These are phyloP conservation scores for Trichoderma aggressivum DNA, from an alignment of 2,329 filamentous ascomycete genomes.

Conservation along the genomic window DNA sequence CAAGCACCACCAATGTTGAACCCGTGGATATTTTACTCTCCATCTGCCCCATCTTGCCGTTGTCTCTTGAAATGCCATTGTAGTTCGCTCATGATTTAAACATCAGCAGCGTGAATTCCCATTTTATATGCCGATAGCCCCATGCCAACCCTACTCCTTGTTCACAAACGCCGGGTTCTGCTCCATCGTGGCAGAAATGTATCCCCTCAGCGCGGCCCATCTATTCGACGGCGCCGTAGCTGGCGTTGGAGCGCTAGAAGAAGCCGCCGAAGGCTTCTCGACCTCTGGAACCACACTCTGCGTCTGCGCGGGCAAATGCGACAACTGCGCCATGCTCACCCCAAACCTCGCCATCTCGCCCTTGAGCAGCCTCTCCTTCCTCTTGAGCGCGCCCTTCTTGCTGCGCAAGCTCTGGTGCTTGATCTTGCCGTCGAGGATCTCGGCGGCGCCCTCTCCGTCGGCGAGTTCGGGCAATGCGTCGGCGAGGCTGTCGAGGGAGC, in stretches of 20 bases:
- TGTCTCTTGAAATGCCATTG: neutral
- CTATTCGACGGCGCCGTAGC: constrained; percentile 50
- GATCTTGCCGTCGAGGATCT: constrained; percentile 55
- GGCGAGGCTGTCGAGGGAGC: constrained; percentile 70
- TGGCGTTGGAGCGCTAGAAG: neutral
- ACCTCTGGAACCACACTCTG: neutral
- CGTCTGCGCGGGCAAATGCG: constrained; percentile 33
- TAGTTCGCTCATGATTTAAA: neutral
- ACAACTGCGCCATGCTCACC: constrained; percentile 75
- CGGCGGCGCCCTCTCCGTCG: constrained; percentile 45
- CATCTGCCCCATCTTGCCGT: neutral
- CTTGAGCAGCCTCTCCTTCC: constrained; percentile 74
- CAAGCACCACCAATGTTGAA: neutral
- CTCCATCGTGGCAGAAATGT: constrained; percentile 86
- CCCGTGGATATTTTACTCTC: neutral
- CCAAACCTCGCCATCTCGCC: constrained; percentile 82
- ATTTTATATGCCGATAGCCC: neutral
- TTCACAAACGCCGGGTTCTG: constrained; percentile 70
- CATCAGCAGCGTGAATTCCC: neutral
- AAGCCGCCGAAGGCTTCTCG: neutral
- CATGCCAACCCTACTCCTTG: constrained; percentile 23
- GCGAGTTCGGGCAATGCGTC: constrained; percentile 70
- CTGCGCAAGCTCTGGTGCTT: constrained; percentile 71
- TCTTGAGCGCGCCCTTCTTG: constrained; percentile 75
- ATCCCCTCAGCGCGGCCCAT: constrained; percentile 79